Conservation (phyloP, 257 asterid genomes). For the Solanum raphanifolium region DNA sequence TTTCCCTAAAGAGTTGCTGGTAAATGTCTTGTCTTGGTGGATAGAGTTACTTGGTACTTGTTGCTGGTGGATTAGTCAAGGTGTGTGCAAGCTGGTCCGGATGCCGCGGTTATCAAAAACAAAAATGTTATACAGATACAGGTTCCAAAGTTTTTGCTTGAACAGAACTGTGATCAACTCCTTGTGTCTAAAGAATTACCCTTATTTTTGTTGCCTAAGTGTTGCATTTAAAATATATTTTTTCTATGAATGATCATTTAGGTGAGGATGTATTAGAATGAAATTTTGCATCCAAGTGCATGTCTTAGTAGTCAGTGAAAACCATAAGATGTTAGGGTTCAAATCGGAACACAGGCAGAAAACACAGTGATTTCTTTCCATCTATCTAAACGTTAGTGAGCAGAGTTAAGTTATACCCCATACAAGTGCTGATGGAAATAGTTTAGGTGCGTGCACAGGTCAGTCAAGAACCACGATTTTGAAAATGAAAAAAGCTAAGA, state of each 20-base stretch:
- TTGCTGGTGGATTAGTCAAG: too few relatives aligned
- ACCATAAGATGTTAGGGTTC: neutral
- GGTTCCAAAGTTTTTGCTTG: neutral
- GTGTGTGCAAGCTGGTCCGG: too few relatives aligned
- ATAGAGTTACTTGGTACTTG: too few relatives aligned
- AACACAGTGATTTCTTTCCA: neutral
- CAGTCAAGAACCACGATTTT: neutral
- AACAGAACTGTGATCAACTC: neutral
- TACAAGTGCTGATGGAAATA: neutral
- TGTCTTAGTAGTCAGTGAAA: neutral
- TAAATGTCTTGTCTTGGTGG: neutral
- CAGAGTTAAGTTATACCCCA: neutral
- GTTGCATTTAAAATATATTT: neutral
- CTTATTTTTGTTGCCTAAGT: neutral
- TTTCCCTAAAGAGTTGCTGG: neutral
- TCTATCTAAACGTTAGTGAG: neutral
- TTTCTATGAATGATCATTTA: neutral
- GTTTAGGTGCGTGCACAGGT: neutral
- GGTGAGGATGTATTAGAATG: neutral
- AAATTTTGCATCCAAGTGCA: neutral
- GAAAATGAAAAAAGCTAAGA: neutral
- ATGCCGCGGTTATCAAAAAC: too few relatives aligned
- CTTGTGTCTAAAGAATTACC: neutral
- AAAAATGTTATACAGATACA: neutral
- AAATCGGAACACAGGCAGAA: neutral